phyloP scores from a whole-genome alignment of 192 early-diverging fungal species.

The Pilaira anomala region DNA sequence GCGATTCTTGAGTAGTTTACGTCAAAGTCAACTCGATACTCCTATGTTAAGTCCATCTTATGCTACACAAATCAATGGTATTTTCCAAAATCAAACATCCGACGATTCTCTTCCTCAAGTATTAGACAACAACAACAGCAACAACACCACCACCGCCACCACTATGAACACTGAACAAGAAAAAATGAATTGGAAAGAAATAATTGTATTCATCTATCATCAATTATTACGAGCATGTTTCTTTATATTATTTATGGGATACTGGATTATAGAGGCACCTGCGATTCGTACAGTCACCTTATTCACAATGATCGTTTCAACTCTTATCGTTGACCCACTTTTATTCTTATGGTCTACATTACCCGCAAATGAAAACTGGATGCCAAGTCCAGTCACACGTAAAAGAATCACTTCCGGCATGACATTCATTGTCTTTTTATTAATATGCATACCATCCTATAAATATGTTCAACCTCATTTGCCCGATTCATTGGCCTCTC shows the following conservation, averaged over 20 bases:
- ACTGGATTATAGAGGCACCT: conserved; percentile 8
- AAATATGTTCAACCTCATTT: no score
- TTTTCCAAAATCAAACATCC: no score
- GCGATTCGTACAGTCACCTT: background rate
- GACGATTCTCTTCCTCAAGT: no score
- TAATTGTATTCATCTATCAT: background rate
- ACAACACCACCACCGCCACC: no score
- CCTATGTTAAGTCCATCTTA: background rate
- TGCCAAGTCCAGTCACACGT: no score
- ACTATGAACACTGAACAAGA: no score
- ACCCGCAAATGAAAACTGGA: no score
- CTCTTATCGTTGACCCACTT: background rate
- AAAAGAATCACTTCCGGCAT: no score
- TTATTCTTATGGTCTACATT: background rate
- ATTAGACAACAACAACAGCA: conserved; percentile 4
- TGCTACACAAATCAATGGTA: background rate
- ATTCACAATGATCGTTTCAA: conserved; percentile 9
- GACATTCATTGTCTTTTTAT: no score
- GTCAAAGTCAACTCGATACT: background rate
- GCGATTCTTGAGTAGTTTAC: background rate
- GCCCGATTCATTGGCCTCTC: no score
- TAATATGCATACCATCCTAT: no score
- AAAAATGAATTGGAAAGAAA: background rate
- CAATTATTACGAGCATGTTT: background rate
- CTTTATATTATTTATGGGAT: conserved; percentile 3